These are phyloP conservation scores for Gautieria morchelliformis DNA, from an alignment of 768 basidiomycete species.

Conservation along the genomic window DNA sequence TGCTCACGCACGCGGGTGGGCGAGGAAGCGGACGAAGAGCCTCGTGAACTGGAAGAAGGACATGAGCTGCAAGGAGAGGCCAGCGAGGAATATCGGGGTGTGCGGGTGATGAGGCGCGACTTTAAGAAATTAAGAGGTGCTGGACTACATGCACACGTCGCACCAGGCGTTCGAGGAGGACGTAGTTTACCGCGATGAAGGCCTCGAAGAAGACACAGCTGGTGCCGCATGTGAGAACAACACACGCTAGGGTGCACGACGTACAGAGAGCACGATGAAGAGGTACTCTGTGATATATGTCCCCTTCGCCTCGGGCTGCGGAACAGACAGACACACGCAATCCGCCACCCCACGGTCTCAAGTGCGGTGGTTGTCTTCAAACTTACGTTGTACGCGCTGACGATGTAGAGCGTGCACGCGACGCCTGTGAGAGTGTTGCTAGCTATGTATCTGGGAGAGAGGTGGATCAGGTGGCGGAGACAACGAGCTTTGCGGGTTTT, in stretches of 20 bases:
- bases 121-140: slow-evolving; percentile 42
- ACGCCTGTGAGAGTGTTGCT: slow-evolving; percentile 42
- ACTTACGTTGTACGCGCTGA: slow-evolving; percentile 35
- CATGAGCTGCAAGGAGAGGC: slow-evolving; percentile 43
- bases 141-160: slow-evolving; percentile 35
- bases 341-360: too few relatives aligned
- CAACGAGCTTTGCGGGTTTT: too few relatives aligned
- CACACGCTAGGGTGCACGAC: slow-evolving; percentile 11
- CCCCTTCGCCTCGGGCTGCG: slow-evolving; percentile 40
- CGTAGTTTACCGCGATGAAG: slow-evolving; percentile 61
- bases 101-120: slow-evolving; percentile 36
- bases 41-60: slow-evolving; percentile 42
- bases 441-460: slow-evolving; percentile 35
- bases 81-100: slow-evolving; percentile 41
- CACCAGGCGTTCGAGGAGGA: slow-evolving; percentile 55
- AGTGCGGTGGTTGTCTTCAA: background rate
- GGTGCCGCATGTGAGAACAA: background rate
- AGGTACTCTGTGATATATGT: slow-evolving; percentile 50
- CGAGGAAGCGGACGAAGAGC: slow-evolving; percentile 39
- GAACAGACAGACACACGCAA: background rate
- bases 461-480: slow-evolving; percentile 3
- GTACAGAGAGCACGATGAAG: slow-evolving; percentile 49
- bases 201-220: slow-evolving; percentile 79
- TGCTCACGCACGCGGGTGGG: slow-evolving; percentile 35
- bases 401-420: slow-evolving; percentile 33